phyloP scores from a whole-genome alignment of 345 rosid genomes.

The Gossypium mustelinum region DNA sequence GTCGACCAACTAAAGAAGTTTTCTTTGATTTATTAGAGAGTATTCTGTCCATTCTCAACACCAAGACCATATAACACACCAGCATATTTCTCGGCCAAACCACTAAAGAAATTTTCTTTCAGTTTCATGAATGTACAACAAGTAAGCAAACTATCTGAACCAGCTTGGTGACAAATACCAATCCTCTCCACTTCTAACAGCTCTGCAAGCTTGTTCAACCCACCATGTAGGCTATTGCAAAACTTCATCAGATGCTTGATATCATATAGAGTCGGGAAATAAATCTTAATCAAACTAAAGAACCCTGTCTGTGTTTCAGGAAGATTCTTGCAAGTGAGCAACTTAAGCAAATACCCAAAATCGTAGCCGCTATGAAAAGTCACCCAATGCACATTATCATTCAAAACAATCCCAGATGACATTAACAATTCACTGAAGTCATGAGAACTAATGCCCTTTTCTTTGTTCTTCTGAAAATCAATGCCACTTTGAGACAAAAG shows the following conservation, averaged over 20 bases:
- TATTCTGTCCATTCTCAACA: conserved; percentile 54
- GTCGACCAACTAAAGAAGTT: conserved; percentile 50
- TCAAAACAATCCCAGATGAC: conserved; percentile 77
- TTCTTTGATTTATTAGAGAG: conserved; percentile 39
- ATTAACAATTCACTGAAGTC: conserved; percentile 57
- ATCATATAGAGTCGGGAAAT: conserved; percentile 61
- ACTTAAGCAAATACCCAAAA: conserved; percentile 77
- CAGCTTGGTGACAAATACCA: conserved; percentile 75
- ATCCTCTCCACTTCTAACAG: conserved; percentile 61
- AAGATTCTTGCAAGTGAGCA: conserved; percentile 52
- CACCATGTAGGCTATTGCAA: conserved; percentile 72
- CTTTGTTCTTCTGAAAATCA: conserved; percentile 57
- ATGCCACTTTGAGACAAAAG: conserved; percentile 58
- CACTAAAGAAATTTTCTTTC: conserved; percentile 61
- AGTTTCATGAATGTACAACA: conserved; percentile 67
- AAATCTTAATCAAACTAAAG: conserved; percentile 45
- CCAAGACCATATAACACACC: conserved; percentile 76
- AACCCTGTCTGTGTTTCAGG: conserved; percentile 48
- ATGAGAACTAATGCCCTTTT: conserved; percentile 45
- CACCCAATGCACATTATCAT: conserved; percentile 65
- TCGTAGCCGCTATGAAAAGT: conserved; percentile 78
- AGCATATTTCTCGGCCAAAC: conserved; percentile 57
- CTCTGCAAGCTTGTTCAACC: conserved; percentile 72
- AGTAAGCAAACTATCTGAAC: conserved; percentile 80
- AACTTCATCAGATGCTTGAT: conserved; percentile 70